Evolutionary conservation across 2,329 filamentous ascomycete species (phyloP).

Genomic region (Elsinoe ampelina): DNA sequence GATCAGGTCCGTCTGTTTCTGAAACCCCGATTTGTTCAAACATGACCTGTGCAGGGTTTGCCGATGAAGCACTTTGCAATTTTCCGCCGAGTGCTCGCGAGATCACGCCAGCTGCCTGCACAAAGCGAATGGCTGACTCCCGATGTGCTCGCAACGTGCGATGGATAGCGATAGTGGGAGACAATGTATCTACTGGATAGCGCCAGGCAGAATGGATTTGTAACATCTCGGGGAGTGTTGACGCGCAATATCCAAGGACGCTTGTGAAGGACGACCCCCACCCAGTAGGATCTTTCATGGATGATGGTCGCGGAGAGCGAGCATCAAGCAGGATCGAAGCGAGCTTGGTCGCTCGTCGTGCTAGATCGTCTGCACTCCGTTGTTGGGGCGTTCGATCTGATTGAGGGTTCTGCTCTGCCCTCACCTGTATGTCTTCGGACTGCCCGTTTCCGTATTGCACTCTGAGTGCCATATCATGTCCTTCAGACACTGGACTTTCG

Average conservation of each 20-base stretch:
- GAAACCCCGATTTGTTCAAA: conserved; percentile 44
- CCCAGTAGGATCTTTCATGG: conserved; percentile 23
- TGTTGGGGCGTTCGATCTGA: conserved; percentile 41
- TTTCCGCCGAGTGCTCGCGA: conserved; percentile 47
- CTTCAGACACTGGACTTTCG: conserved; percentile 26
- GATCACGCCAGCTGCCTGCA: conserved; percentile 52
- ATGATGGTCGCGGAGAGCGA: conserved; percentile 18
- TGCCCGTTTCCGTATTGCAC: conserved; percentile 53
- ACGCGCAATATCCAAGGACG: conserved; percentile 30
- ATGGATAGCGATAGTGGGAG: conserved; percentile 45
- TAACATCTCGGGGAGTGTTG: conserved; percentile 47
- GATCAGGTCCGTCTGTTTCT: conserved; percentile 26
- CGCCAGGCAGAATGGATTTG: conserved; percentile 47
- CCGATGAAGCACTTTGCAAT: conserved; percentile 35
- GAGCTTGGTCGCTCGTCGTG: conserved; percentile 45
- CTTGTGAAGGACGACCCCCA: conserved; percentile 35
- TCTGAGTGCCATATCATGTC: conserved; percentile 40
- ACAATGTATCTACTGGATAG: conserved; percentile 49
- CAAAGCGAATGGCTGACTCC: conserved; percentile 49
- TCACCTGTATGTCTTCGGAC: conserved; percentile 47
- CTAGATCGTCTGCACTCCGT: conserved; percentile 45
- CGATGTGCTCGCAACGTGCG: conserved; percentile 48
- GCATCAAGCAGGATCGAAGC: conserved; percentile 48
- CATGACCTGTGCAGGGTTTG: conserved; percentile 1
- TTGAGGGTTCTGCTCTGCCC: conserved; percentile 17